phyloP scores from a whole-genome alignment of 1,284 basidiomycete genomes.

The Papiliotrema laurentii region DNA sequence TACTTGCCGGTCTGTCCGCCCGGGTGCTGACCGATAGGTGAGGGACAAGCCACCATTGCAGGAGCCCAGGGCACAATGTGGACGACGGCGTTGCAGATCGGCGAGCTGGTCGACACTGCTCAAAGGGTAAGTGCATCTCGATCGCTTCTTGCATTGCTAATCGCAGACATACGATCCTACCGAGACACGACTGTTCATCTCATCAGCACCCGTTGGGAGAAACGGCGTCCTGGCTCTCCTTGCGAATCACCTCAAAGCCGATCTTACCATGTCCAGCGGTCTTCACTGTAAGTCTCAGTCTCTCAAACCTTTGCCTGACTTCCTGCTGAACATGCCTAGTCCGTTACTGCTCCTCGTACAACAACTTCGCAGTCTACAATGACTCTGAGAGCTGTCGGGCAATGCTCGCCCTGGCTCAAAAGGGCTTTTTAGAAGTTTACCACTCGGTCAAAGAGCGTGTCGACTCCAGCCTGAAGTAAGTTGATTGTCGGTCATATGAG shows the following conservation, averaged over 20 bases:
- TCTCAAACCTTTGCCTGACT: background rate
- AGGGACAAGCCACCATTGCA: slow-evolving; percentile 90
- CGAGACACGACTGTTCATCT: slow-evolving; percentile 89
- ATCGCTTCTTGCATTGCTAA: background rate
- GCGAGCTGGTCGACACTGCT: slow-evolving; percentile 95
- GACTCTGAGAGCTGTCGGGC: slow-evolving; percentile 84
- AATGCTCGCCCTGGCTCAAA: slow-evolving; percentile 75
- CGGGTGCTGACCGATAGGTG: slow-evolving; percentile 49
- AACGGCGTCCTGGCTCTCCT: slow-evolving; percentile 91
- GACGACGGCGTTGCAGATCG: slow-evolving; percentile 95
- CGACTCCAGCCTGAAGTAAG: slow-evolving; percentile 77
- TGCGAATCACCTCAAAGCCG: slow-evolving; percentile 83
- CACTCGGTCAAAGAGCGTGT: slow-evolving; percentile 90
- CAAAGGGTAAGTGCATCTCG: slow-evolving; percentile 61
- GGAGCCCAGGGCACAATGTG: slow-evolving; percentile 98
- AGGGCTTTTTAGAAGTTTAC: slow-evolving; percentile 85
- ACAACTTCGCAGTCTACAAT: slow-evolving; percentile 89
- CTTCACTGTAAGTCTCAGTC: slow-evolving; percentile 62
- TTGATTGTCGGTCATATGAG: no score
- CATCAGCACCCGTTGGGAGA: slow-evolving; percentile 86
- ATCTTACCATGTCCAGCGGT: slow-evolving; percentile 89
- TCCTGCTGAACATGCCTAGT: slow-evolving; percentile 51
- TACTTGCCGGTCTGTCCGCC: background rate
- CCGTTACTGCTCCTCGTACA: slow-evolving; percentile 92
- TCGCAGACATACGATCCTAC: slow-evolving; percentile 67